Conservation (phyloP, 306 rosid genomes). For the Cicer yamashitae region DNA sequence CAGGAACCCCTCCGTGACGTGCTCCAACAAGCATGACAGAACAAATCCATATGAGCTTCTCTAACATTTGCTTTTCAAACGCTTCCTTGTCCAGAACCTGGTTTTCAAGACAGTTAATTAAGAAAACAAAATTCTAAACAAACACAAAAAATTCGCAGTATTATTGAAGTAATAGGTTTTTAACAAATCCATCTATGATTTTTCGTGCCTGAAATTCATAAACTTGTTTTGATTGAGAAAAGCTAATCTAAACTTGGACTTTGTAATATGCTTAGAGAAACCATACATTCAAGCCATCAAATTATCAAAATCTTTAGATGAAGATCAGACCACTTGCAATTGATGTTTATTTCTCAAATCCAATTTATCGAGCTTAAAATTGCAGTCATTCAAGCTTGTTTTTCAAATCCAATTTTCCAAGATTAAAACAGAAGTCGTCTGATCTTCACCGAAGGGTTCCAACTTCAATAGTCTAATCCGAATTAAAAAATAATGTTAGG, state of each 20-base stretch:
- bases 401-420: background rate
- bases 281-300: background rate
- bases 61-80: slow-evolving; percentile 91
- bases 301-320: background rate
- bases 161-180: background rate
- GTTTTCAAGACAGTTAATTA: slow-evolving; percentile 26
- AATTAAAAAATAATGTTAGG: background rate
- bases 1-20: slow-evolving; percentile 81
- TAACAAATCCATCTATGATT: background rate
- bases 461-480: background rate
- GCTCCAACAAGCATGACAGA: slow-evolving; percentile 98
- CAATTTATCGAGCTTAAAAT: background rate
- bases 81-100: slow-evolving; percentile 86
- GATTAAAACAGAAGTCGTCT: background rate
- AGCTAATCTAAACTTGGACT: background rate
- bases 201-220: background rate
- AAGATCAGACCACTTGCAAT: background rate
- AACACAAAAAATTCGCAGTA: background rate
- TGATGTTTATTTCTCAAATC: background rate
- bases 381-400: background rate
- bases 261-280: background rate
- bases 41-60: slow-evolving; percentile 95
- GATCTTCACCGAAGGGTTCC: background rate
- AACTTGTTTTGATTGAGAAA: background rate
- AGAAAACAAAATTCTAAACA: background rate